Evolutionary conservation across 2,329 filamentous ascomycete genomes (phyloP), one percentile per base, ranked within the genome.

Genomic region (Aspergillus ochraceoroseus): DNA sequence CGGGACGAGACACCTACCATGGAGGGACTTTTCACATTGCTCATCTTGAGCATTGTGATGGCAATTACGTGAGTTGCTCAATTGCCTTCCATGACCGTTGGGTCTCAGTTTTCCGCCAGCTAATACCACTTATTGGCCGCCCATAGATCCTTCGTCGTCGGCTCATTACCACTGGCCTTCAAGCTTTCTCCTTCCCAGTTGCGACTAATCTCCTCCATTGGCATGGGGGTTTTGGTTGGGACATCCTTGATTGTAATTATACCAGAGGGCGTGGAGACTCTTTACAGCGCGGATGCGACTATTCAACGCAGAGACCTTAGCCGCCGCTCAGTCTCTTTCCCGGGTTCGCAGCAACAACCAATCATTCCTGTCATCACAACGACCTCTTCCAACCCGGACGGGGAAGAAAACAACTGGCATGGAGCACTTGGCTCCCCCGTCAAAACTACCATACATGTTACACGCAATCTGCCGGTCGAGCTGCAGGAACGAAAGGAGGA

Each of bases 171-270:
- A 25, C 74, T 98, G 35, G 89, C 87, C 43, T 86, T 98, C 72
- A 79, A 83, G 42, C 76, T 98, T 17, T 90, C 89, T 19, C 81
- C 85, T 45, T 86, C 87, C 29, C 87, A 95, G 64, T 72, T 96
- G 42, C 83, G 90, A 59, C 72, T 95, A 34, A 85, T 96, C 61
- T 94, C 90, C 14, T 89, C 88, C 42, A 79, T 96, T 61, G 92
- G 92, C 38, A 87, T 95, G 64, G 92, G 92, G 30, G 85, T 98
- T 36, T 73, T 98, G 6, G 89, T 98, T 11, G 92, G 92, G 23
- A 96, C 92, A 18, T 90, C 90, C 1, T 76, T 98, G 50, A 90
- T 96, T 50, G 88, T 98, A 20, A 96, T 98, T 59, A 95, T 98
- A 56, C 92, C 92, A 1, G 92, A 98, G 65, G 92, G 92, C 25